Percentiles rank a stretch among this genome's conserved stretches.
These are phyloP conservation scores for Metarhizium sp. DNA, from an alignment of 2,329 filamentous ascomycete genomes.

Conservation along the genomic window DNA sequence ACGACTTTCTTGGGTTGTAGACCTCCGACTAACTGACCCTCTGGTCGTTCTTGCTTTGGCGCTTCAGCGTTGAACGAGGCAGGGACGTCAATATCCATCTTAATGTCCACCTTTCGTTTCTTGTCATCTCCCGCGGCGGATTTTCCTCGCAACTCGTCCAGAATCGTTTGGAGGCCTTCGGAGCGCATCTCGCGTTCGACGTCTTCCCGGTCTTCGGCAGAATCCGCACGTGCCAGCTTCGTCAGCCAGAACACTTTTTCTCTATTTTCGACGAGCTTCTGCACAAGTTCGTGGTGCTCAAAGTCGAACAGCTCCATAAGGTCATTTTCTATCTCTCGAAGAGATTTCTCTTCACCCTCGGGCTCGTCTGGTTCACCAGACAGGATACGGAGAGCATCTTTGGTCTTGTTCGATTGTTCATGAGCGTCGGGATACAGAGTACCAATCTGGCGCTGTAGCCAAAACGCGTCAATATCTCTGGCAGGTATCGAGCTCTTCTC, in stretches of 20 bases:
- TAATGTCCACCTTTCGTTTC: constrained; percentile 71
- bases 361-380: constrained; percentile 61
- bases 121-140: constrained; percentile 47
- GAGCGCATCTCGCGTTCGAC: constrained; percentile 88
- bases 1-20: constrained; percentile 80
- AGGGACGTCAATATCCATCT: constrained; percentile 84
- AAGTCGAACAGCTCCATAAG: constrained; percentile 98
- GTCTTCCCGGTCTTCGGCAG: constrained; percentile 62
- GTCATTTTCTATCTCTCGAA: constrained; percentile 95
- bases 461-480: constrained; percentile 93
- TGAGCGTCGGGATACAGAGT: constrained; percentile 84
- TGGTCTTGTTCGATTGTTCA: constrained; percentile 86
- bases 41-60: constrained; percentile 45
- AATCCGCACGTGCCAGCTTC: constrained; percentile 71
- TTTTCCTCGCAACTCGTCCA: constrained; percentile 80
- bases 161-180: constrained; percentile 74
- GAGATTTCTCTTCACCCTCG: constrained; percentile 71
- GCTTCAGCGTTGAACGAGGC: constrained; percentile 43
- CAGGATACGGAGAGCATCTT: constrained; percentile 72
- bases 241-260: constrained; percentile 97
- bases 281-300: constrained; percentile 86
- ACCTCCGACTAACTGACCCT: constrained; percentile 67
- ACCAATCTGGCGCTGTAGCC: constrained; percentile 90
- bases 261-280: constrained; percentile 81
- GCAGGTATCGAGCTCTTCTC: constrained; percentile 61